phyloP scores from a whole-genome alignment of 352 stramenopile genomes.

The Phytophthora foliorum region DNA sequence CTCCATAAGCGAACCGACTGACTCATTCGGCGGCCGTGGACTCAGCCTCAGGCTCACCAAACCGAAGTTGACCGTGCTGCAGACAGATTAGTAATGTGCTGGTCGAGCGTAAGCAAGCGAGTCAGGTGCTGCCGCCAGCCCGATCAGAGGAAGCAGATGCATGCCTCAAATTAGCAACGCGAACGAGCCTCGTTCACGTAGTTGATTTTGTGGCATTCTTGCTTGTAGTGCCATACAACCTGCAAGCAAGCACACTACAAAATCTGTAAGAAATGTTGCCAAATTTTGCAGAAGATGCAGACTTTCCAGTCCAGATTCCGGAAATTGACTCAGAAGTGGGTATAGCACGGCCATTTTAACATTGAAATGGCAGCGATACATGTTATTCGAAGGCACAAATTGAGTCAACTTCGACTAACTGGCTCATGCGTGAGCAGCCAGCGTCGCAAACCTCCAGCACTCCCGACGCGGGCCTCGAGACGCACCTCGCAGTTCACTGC shows the following conservation, averaged over 20 bases:
- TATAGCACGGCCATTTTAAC: slow-evolving; percentile 3
- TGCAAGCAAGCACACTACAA: background rate
- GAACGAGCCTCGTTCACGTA: too few species aligned
- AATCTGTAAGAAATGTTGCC: background rate
- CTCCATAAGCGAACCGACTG: slow-evolving; percentile 6
- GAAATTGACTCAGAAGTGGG: background rate
- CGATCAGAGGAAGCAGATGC: slow-evolving; percentile 6
- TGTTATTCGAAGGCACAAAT: background rate
- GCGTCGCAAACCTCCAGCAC: background rate
- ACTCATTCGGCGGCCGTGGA: slow-evolving; percentile 26
- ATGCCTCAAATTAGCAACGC: background rate
- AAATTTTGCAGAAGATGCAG: background rate
- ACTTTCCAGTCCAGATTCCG: background rate
- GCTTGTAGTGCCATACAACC: background rate
- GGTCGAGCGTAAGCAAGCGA: slow-evolving; percentile 10
- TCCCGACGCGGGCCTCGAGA: background rate
- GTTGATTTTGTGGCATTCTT: too few species aligned
- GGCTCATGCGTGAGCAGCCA: background rate
- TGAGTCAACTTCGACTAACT: slow-evolving; percentile 5
- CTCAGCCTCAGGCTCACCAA: slow-evolving; percentile 16
- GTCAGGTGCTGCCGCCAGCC: background rate
- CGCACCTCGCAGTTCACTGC: background rate
- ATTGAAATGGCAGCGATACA: background rate
- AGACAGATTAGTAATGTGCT: slow-evolving; percentile 20
- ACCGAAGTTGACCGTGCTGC: slow-evolving; percentile 30